Evolutionary conservation across 805 yeast genomes (phyloP).

Genomic region (Allodekkera sacchari): DNA sequence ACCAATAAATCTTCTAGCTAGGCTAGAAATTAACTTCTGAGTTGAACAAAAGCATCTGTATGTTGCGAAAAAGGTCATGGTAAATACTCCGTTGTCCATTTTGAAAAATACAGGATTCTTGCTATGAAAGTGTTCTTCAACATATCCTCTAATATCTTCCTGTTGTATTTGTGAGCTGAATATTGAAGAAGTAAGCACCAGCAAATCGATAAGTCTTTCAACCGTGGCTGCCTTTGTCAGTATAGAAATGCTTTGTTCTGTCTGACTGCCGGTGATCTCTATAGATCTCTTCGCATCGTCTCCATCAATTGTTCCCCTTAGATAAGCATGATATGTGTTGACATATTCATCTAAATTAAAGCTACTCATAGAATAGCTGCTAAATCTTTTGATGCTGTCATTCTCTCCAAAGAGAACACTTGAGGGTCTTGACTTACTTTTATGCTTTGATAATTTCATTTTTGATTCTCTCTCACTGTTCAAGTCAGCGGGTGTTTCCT

Average conservation of each 20-base stretch:
- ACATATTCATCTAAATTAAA: slow-evolving; percentile 26
- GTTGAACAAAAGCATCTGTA: slow-evolving; percentile 63
- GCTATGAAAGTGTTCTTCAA: slow-evolving; percentile 15
- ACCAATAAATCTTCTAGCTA: slow-evolving; percentile 49
- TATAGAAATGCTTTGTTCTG: slow-evolving; percentile 14
- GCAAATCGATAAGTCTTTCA: slow-evolving; percentile 69
- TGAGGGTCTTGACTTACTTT: slow-evolving; percentile 17
- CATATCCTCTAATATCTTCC: slow-evolving; percentile 34
- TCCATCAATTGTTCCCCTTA: slow-evolving; percentile 11
- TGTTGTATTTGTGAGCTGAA: slow-evolving; percentile 37
- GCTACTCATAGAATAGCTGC: slow-evolving; percentile 27
- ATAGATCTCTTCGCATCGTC: not conserved
- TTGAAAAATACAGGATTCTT: slow-evolving; percentile 27
- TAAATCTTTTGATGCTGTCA: slow-evolving; percentile 22
- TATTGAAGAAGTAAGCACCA: slow-evolving; percentile 62
- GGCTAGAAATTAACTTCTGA: slow-evolving; percentile 37
- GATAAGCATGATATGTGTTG: slow-evolving; percentile 14
- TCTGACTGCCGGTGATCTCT: not conserved
- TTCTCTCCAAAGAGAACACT: slow-evolving; percentile 26
- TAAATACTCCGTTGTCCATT: slow-evolving; percentile 58
- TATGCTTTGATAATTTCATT: not conserved
- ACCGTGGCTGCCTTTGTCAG: slow-evolving; percentile 55
- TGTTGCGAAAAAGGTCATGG: slow-evolving; percentile 62
- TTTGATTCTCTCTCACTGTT: slow-evolving; percentile 26
- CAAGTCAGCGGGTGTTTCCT: slow-evolving; percentile 18